Evolutionary conservation across 345 rosid genomes (phyloP).

Genomic region (Cardamine resedifolia): DNA sequence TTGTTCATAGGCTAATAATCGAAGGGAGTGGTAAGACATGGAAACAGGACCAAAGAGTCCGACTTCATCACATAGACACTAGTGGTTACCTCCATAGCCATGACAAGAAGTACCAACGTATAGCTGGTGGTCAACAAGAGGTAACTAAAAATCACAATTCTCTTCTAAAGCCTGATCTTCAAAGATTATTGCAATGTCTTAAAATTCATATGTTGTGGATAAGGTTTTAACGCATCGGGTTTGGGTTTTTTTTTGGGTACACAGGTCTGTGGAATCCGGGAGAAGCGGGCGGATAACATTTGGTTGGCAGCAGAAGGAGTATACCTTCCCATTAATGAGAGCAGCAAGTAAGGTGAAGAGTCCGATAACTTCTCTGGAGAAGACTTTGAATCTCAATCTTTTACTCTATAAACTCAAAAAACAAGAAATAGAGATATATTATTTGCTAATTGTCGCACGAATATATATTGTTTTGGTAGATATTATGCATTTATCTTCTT

Average conservation of each 20-base stretch:
- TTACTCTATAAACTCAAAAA: conserved; percentile 28
- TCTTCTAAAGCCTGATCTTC: not conserved
- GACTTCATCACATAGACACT: conserved; percentile 96
- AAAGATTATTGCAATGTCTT: not conserved
- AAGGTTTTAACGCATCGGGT: not conserved
- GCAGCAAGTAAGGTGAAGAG: conserved; percentile 40
- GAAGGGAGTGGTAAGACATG: conserved; percentile 95
- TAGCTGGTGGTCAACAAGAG: conserved; percentile 99
- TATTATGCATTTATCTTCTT: not conserved
- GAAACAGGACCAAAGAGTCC: conserved; percentile 89
- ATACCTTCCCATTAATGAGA: conserved; percentile 73
- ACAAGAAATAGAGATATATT: conserved; percentile 23
- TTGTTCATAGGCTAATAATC: conserved; percentile 59
- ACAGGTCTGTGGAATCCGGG: conserved; percentile 84
- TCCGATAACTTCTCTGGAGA: not conserved
- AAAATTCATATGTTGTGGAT: not conserved
- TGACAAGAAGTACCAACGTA: conserved; percentile 92
- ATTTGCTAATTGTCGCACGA: conserved; percentile 24
- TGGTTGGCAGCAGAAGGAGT: conserved; percentile 99
- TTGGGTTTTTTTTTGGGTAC: not conserved
- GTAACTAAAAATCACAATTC: conserved; percentile 37
- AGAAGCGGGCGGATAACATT: conserved; percentile 79
- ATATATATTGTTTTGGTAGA: conserved; percentile 27
- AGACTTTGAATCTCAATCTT: conserved; percentile 16
- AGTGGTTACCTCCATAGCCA: conserved; percentile 94